phyloP scores from a whole-genome alignment of 208 protist genomes.

The Crithidia brevicula region DNA sequence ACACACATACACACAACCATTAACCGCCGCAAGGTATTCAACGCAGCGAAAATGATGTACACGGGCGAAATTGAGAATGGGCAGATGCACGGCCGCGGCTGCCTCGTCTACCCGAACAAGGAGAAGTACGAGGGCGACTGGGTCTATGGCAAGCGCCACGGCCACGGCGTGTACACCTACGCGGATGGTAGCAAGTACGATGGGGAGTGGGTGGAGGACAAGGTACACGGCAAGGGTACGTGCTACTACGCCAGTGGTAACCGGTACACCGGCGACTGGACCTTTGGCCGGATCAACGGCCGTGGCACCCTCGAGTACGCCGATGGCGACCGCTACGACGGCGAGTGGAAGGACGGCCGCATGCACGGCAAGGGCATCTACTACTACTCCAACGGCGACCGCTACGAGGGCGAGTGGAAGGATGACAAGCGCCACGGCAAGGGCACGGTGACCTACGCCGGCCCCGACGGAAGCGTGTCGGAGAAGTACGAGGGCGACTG shows the following conservation, averaged over 20 bases:
- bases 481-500: slow-evolving; percentile 96
- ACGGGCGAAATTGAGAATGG: slow-evolving; percentile 96
- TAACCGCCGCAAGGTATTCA: neutral
- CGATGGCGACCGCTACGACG: slow-evolving; percentile 93
- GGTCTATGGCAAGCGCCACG: slow-evolving; percentile 94
- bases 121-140: slow-evolving; percentile 95
- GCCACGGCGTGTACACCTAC: slow-evolving; percentile 93
- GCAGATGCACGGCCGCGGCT: slow-evolving; percentile 96
- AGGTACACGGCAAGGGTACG: slow-evolving; percentile 93
- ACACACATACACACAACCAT: neutral
- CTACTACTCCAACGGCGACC: slow-evolving; percentile 90
- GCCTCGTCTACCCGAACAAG: slow-evolving; percentile 94
- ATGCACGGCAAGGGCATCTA: slow-evolving; percentile 94
- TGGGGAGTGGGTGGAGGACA: slow-evolving; percentile 95
- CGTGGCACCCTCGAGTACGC: slow-evolving; percentile 87
- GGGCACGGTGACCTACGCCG: slow-evolving; percentile 90
- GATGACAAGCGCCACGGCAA: slow-evolving; percentile 94
- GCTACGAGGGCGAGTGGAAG: slow-evolving; percentile 94
- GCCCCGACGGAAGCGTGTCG: slow-evolving; percentile 90
- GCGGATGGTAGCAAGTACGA: slow-evolving; percentile 93
- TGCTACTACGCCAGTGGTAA: slow-evolving; percentile 92
- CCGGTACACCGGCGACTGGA: slow-evolving; percentile 91
- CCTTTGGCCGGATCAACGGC: slow-evolving; percentile 92
- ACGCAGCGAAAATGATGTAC: slow-evolving; percentile 91
- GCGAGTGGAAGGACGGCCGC: slow-evolving; percentile 94